Base-by-base conservation (phyloP, 495 filamentous ascomycete genomes). In the Aspergillus sclerotioniger region DNA sequence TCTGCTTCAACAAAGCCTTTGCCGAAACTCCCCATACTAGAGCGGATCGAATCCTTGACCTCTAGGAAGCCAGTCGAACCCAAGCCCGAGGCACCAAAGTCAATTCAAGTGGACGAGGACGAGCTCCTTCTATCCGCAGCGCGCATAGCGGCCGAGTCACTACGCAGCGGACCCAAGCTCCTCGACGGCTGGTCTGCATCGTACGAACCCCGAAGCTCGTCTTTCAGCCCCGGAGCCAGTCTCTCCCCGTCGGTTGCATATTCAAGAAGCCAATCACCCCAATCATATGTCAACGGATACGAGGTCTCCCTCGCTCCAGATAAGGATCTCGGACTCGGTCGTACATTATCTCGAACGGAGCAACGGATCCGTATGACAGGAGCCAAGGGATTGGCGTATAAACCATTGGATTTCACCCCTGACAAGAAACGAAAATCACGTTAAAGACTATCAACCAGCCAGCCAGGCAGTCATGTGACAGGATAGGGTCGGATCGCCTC, bases 61-160 rank as follows among this genome's bases (percentile, higher is more conserved):
- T 57, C 71, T 1, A 57, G 58, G n/a, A 73, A 68, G 43, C 54
- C 56, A 12, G 39, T 53, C 7, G 58, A 68, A 17, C 54, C 64
- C 35, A 65, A 72, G 25, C 25, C 61, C 3, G 58, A 67, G 29
- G 47, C 53, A 0, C 58, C 61, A 3, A 65, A 61, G 16, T 56
- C 63, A 16, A 69, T 61, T 35, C 67, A 73, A 54, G 59, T 79
- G 41, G 75, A 79, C 28, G 70, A 76, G 56, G 76, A 79, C 44
- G 76, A 79, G 53, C 58, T 79, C 7, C 65, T 76, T 10, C 63
- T 79, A 3, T 73, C 69, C 20, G 69, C 72, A 7, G 76, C 76
- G 10, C 75, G 76, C 3, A 79, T 79, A 16, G 69, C 71, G 21
- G 75, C 75, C 15, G 73, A 79, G 60, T 66, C 71, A 12, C 49